Conservation (phyloP, 139 green algal genomes). For the Auxenochlorella pyrenoidosa region DNA sequence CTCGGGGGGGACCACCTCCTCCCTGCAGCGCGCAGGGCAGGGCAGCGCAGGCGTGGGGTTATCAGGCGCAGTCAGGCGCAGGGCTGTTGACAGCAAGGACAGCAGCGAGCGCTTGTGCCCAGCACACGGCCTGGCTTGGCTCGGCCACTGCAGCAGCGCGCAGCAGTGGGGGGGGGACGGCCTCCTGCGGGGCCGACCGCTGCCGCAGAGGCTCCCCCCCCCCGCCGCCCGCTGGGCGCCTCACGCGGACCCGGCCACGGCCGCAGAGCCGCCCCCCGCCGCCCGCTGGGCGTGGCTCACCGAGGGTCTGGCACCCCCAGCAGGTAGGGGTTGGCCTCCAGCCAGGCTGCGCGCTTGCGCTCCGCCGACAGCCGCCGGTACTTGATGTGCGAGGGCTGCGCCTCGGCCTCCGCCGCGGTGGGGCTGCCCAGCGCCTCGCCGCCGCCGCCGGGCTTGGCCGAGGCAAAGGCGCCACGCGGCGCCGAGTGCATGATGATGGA, state of each 20-base stretch:
- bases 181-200: no score
- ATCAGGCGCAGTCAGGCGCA: no score
- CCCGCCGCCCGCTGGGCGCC: no score
- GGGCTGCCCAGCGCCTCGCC: background rate
- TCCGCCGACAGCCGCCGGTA: constrained; percentile 1
- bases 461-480: constrained; percentile 54
- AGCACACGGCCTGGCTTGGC: no score
- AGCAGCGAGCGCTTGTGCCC: no score
- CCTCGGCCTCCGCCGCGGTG: background rate
- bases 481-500: constrained; percentile 87
- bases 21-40: constrained; percentile 28
- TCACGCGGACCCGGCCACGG: no score
- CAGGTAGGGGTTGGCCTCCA: constrained; percentile 54
- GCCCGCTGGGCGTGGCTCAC: background rate
- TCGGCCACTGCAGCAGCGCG: no score
- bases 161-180: no score
- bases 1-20: constrained; percentile 44
- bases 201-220: no score
- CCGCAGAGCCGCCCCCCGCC: no score
- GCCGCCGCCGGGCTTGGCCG: background rate
- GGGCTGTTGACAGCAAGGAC: no score
- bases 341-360: constrained; percentile 21
- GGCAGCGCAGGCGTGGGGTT: background rate
- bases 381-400: constrained; percentile 2
- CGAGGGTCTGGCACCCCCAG: constrained; percentile 46